These are phyloP conservation scores for Komagataea norvegica DNA, from an alignment of 1,139 yeast genomes.

Conservation along the genomic window DNA sequence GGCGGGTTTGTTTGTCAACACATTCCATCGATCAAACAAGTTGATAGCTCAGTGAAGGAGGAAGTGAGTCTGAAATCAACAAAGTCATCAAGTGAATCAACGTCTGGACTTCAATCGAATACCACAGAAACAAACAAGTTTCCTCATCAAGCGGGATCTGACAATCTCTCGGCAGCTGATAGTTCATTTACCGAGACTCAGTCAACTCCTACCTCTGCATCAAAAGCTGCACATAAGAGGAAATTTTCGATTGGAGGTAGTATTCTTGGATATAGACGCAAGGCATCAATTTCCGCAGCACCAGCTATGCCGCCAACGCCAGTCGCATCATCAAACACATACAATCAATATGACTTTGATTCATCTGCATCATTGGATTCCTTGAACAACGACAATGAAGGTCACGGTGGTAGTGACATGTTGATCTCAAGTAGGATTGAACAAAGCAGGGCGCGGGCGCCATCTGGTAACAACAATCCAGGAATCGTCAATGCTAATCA, in stretches of 20 bases:
- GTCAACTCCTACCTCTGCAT: conserved; percentile 20
- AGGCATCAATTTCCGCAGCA: conserved; percentile 16
- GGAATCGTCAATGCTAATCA: conserved; percentile 4
- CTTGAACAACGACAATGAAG: conserved; percentile 31
- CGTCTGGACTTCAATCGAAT: conserved; percentile 1
- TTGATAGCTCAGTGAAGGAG: conserved; percentile 11
- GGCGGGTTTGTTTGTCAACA: conserved; percentile 92
- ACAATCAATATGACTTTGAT: conserved; percentile 30
- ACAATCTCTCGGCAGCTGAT: conserved; percentile 10
- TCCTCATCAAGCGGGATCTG: conserved; percentile 4
- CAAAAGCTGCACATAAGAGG: conserved; percentile 44
- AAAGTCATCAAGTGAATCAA: conserved; percentile 12
- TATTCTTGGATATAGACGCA: conserved; percentile 27
- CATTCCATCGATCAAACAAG: conserved; percentile 30
- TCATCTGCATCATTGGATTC: conserved; percentile 65
- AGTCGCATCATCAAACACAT: conserved; percentile 32
- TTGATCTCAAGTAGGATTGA: conserved; percentile 56
- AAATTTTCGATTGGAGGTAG: conserved; percentile 58
- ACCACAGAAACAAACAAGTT: conserved; percentile 2
- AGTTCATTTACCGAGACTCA: conserved; percentile 14
- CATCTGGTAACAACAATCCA: conserved; percentile 6
- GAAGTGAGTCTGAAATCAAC: conserved; percentile 10
- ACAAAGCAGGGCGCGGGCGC: conserved; percentile 29
- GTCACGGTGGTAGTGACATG: conserved; percentile 64
- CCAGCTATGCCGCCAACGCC: conserved; percentile 37